Percentiles rank a stretch among this genome's conserved stretches.
Conservation (phyloP, 768 basidiomycete species). For the Suillus americanus region DNA sequence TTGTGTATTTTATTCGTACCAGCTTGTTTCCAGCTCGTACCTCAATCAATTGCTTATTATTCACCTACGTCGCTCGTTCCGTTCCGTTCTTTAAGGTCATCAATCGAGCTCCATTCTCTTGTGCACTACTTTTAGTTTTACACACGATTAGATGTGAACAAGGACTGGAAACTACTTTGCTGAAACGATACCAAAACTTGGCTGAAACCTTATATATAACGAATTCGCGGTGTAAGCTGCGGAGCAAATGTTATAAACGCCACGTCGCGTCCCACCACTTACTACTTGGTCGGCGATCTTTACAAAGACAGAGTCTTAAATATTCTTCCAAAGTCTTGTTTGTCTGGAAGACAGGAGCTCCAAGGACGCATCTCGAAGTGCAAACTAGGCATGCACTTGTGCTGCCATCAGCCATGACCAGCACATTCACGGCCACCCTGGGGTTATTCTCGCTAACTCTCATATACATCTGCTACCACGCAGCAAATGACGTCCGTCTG, state of each 20-base stretch:
- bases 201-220: background rate
- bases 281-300: background rate
- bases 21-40: background rate
- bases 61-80: background rate
- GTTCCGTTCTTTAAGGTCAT: too few relatives aligned
- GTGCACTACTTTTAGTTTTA: background rate
- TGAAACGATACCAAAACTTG: background rate
- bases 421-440: conserved; percentile 11
- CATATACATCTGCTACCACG: conserved; percentile 41
- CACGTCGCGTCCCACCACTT: background rate
- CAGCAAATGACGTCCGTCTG: conserved; percentile 43
- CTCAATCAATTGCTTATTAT: background rate
- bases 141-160: background rate
- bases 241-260: background rate
- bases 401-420: conserved; percentile 15
- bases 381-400: background rate
- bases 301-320: background rate
- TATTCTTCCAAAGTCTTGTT: background rate
- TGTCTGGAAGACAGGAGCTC: background rate
- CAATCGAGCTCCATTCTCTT: background rate
- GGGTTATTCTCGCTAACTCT: conserved; percentile 38
- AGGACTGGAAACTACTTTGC: background rate
- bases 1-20: background rate
- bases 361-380: background rate
- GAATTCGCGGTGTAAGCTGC: background rate